Conservation (phyloP, 306 rosid genomes). For the Prunus padus region DNA sequence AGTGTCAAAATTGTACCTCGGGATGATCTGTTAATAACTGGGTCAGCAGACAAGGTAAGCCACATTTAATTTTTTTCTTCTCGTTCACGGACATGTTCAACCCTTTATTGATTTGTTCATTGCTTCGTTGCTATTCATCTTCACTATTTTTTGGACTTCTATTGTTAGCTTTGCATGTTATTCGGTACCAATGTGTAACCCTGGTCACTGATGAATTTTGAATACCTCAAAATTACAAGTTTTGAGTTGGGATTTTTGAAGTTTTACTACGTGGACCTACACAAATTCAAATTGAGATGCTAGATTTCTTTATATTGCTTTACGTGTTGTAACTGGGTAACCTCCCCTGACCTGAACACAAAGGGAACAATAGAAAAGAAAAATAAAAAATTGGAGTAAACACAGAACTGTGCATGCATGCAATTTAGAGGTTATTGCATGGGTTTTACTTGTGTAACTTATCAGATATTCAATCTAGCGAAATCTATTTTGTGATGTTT, state of each 20-base stretch:
- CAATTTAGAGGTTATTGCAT: not conserved
- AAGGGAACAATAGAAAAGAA: not conserved
- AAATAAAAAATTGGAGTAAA: not conserved
- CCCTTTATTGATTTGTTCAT: not conserved
- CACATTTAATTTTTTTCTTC: not conserved
- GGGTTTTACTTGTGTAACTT: not conserved
- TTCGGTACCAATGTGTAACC: not conserved
- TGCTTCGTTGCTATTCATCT: not conserved
- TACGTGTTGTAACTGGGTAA: not conserved
- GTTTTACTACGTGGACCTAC: not conserved
- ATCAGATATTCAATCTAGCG: not conserved
- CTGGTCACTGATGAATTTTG: not conserved
- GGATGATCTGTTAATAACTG: conserved; percentile 68
- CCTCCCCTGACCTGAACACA: not conserved
- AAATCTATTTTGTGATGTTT: not conserved
- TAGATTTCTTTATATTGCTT: not conserved
- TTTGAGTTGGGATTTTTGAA: not conserved
- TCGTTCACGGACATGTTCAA: not conserved
- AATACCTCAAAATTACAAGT: not conserved
- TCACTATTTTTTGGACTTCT: not conserved
- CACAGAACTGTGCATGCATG: not conserved
- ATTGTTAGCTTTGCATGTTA: not conserved
- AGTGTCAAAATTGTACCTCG: conserved; percentile 81
- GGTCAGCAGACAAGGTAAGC: conserved; percentile 88
- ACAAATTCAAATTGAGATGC: not conserved